Conservation (phyloP, 306 rosid species). For the Fragaria nilgerrensis region DNA sequence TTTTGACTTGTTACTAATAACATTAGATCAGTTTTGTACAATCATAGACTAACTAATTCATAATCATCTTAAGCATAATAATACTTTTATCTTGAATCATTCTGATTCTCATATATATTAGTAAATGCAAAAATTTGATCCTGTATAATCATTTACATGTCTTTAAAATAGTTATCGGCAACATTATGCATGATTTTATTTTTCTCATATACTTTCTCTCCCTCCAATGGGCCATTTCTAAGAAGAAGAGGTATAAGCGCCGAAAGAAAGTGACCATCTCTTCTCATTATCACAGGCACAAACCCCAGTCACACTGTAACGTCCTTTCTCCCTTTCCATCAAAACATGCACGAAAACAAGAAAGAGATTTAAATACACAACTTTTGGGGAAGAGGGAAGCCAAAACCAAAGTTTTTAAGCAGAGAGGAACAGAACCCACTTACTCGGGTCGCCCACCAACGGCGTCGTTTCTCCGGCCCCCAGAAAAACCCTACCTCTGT, state of each 20-base stretch:
- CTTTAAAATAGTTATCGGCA: too few relatives aligned
- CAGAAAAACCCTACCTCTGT: too few relatives aligned
- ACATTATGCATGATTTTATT: too few relatives aligned
- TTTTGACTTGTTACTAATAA: accelerated
- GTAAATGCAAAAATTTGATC: too few relatives aligned
- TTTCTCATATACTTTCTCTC: too few relatives aligned
- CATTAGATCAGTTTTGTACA: too few relatives aligned
- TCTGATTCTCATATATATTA: too few relatives aligned
- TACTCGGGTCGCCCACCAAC: not conserved
- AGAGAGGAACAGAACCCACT: not conserved
- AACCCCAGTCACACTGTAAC: not conserved
- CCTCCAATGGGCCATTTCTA: not conserved
- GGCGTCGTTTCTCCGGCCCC: not conserved
- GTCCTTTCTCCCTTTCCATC: not conserved
- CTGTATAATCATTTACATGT: too few relatives aligned
- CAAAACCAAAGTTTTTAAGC: not conserved
- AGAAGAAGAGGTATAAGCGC: not conserved
- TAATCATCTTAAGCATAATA: too few relatives aligned
- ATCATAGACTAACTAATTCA: too few relatives aligned
- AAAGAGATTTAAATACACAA: not conserved
- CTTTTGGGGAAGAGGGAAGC: slow-evolving; percentile 1
- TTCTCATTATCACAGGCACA: slow-evolving; percentile 2
- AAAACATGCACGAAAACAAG: not conserved
- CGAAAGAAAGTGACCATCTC: not conserved
- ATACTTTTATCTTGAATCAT: too few relatives aligned